Evolutionary conservation across 2,329 filamentous ascomycete genomes (phyloP).

Genomic region (Helicocarpus griseus): DNA sequence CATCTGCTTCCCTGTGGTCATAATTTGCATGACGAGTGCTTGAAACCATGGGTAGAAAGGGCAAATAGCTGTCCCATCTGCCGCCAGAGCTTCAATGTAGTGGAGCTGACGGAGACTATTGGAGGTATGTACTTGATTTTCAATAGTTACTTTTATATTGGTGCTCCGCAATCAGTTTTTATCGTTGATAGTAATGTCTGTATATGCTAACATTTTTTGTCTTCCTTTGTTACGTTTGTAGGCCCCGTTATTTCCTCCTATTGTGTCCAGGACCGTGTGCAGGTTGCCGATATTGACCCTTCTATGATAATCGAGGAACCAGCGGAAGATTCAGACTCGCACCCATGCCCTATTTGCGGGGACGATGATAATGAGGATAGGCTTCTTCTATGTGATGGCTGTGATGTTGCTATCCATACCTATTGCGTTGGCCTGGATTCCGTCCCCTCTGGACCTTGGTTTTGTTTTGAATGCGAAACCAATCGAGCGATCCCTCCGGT

Average conservation of each 20-base stretch:
- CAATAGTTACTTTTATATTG: no score
- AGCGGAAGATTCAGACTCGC: constrained; percentile 54
- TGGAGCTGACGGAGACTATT: constrained; percentile 69
- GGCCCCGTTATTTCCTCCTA: constrained; percentile 51
- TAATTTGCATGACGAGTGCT: constrained; percentile 82
- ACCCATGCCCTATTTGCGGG: constrained; percentile 78
- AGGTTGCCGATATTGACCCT: constrained; percentile 83
- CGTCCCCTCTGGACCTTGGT: constrained; percentile 74
- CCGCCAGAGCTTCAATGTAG: constrained; percentile 79
- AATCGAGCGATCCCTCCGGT: constrained; percentile 32
- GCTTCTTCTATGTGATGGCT: constrained; percentile 82
- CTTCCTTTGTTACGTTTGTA: constrained; percentile 21
- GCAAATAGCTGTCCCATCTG: constrained; percentile 98
- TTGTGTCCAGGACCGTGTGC: constrained; percentile 44
- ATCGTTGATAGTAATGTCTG: no score
- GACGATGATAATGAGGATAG: constrained; percentile 71
- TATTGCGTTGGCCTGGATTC: constrained; percentile 77
- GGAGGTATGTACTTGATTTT: constrained; percentile 54
- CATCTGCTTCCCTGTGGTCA: constrained; percentile 72
- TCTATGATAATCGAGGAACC: constrained; percentile 57
- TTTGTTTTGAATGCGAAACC: constrained; percentile 70
- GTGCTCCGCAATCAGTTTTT: no score
- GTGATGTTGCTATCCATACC: constrained; percentile 81
- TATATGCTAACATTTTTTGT: not conserved
- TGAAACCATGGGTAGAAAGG: constrained; percentile 89